A percentile compares a stretch with the other conserved stretches of the same genome.
These are phyloP conservation scores for Cladosporium oxysporum DNA, from an alignment of 2,329 filamentous ascomycete species.

Conservation along the genomic window DNA sequence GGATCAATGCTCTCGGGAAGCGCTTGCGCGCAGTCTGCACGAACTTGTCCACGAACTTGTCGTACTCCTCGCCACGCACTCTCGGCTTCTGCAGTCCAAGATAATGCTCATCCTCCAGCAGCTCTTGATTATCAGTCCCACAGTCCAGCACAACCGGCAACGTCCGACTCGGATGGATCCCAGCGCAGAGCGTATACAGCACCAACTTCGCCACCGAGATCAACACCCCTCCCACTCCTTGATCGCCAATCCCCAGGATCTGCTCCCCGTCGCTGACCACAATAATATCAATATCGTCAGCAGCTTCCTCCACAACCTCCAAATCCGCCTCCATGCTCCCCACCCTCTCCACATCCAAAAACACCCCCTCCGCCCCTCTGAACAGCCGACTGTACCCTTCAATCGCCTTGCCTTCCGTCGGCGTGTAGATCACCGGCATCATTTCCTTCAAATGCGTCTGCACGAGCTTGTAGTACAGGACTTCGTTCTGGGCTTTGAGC, in stretches of 20 bases:
- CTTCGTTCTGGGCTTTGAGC: conserved; percentile 81
- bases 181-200: conserved; percentile 82
- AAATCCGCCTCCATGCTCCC: conserved; percentile 67
- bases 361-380: conserved; percentile 76
- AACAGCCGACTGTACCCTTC: conserved; percentile 80
- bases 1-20: conserved; percentile 79
- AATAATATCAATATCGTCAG: conserved; percentile 83
- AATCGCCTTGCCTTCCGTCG: conserved; percentile 86
- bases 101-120: conserved; percentile 76
- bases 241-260: conserved; percentile 86
- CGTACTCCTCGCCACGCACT: conserved; percentile 70
- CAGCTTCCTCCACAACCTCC: conserved; percentile 61
- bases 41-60: conserved; percentile 74
- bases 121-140: conserved; percentile 76
- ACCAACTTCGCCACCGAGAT: conserved; percentile 84
- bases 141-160: conserved; percentile 83
- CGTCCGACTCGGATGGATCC: conserved; percentile 76
- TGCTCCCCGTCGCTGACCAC: conserved; percentile 73
- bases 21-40: conserved; percentile 66
- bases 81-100: conserved; percentile 70
- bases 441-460: conserved; percentile 80
- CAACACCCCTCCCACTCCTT: conserved; percentile 80
- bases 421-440: conserved; percentile 89
- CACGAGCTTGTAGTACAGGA: conserved; percentile 77
- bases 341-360: conserved; percentile 66